These are phyloP conservation scores for Tremella fuciformis DNA, from an alignment of 768 basidiomycete genomes.

Conservation along the genomic window DNA sequence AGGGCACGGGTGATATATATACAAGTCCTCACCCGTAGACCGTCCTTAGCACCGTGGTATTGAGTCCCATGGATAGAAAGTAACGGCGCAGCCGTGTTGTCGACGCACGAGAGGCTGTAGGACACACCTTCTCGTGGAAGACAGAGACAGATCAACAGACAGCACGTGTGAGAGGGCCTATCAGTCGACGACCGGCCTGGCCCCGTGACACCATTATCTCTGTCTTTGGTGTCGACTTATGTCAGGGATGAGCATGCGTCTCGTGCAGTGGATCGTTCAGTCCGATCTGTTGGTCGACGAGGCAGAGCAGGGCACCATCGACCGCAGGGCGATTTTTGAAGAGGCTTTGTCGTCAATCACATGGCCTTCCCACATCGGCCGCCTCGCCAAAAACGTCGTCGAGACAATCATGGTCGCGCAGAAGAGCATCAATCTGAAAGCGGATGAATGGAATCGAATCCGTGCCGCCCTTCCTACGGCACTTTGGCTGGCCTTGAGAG, in stretches of 20 bases:
- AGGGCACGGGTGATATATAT: too few relatives aligned
- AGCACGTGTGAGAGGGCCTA: too few relatives aligned
- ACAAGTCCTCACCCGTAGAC: too few relatives aligned
- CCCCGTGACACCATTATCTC: too few relatives aligned
- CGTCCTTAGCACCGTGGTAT: too few relatives aligned
- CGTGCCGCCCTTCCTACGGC: conserved; percentile 3
- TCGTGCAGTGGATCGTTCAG: conserved; percentile 1
- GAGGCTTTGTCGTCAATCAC: neutral
- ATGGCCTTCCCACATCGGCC: conserved; percentile 8
- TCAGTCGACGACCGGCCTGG: too few relatives aligned
- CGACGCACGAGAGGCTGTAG: too few relatives aligned
- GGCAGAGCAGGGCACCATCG: neutral
- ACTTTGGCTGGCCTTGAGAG: conserved; percentile 2
- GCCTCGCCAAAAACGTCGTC: neutral
- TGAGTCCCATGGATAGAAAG: too few relatives aligned
- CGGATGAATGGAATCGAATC: conserved; percentile 9
- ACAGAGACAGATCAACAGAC: too few relatives aligned
- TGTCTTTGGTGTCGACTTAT: too few relatives aligned
- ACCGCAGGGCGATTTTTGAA: neutral
- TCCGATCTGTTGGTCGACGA: neutral
- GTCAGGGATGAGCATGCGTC: conserved; percentile 4
- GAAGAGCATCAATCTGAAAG: neutral
- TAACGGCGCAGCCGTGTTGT: too few relatives aligned
- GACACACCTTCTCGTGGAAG: too few relatives aligned
- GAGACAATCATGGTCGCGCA: neutral